A percentile compares a stretch with the other conserved stretches of the same genome.
Evolutionary conservation across 257 asterid genomes (phyloP).

Genomic region (Ilex asprella): DNA sequence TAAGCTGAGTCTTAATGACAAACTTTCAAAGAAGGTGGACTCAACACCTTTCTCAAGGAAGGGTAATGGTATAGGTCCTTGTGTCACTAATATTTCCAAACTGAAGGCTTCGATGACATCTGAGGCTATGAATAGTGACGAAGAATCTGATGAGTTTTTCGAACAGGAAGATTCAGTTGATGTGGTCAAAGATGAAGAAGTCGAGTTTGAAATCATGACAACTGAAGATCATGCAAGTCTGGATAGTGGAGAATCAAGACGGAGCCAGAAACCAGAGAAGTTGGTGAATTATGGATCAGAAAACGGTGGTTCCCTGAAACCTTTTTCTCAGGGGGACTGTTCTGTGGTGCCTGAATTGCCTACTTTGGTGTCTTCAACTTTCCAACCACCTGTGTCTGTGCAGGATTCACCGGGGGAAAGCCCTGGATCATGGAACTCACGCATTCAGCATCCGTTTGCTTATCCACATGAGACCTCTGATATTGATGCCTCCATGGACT

Average conservation of each 20-base stretch:
- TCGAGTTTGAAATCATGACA: slow-evolving; percentile 35
- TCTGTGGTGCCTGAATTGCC: slow-evolving; percentile 50
- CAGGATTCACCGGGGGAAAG: slow-evolving; percentile 66
- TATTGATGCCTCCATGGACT: slow-evolving; percentile 64
- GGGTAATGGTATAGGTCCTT: slow-evolving; percentile 47
- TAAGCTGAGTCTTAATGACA: slow-evolving; percentile 4
- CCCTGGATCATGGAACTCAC: slow-evolving; percentile 53
- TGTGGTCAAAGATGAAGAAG: slow-evolving; percentile 42
- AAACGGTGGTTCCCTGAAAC: slow-evolving; percentile 41
- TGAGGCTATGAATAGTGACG: slow-evolving; percentile 31
- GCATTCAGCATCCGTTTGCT: slow-evolving; percentile 46
- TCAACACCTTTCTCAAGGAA: slow-evolving; percentile 56
- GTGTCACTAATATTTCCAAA: slow-evolving; percentile 38
- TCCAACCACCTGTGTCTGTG: slow-evolving; percentile 29
- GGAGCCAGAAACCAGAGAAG: slow-evolving; percentile 25
- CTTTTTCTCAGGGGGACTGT: slow-evolving; percentile 49
- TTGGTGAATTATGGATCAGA: slow-evolving; percentile 55
- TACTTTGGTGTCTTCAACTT: slow-evolving; percentile 26
- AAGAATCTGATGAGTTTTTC: slow-evolving; percentile 41
- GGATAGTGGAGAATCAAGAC: slow-evolving; percentile 20
- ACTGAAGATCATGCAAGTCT: slow-evolving; percentile 10
- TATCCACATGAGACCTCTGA: slow-evolving; percentile 71
- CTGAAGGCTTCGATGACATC: slow-evolving; percentile 36
- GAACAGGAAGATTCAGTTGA: slow-evolving; percentile 42
- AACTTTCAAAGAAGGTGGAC: slow-evolving; percentile 31